Percentiles rank a stretch among this genome's conserved stretches.
Evolutionary conservation across 768 basidiomycete species (phyloP).

Genomic region (Mycena polygramma): DNA sequence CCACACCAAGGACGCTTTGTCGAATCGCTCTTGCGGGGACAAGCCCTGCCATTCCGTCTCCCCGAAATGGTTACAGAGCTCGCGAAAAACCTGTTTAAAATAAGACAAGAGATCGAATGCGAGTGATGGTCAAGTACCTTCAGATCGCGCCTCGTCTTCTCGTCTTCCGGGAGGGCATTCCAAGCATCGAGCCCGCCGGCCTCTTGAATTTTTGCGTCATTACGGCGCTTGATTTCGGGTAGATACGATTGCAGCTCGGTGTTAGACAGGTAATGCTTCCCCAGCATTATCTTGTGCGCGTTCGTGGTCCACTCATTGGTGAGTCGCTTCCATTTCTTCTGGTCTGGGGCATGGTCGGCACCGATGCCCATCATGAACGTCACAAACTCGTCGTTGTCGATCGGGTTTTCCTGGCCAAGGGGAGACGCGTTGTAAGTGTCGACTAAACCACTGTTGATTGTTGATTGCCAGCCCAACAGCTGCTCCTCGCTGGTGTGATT

Average conservation of each 20-base stretch:
- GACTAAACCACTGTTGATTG: conserved; percentile 11
- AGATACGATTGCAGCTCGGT: conserved; percentile 17
- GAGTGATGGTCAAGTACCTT: background rate
- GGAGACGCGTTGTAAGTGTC: conserved; percentile 38
- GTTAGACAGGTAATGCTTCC: conserved; percentile 10
- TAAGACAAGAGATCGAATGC: background rate
- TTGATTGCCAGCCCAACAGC: conserved; percentile 36
- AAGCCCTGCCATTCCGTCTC: conserved; percentile 34
- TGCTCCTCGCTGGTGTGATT: conserved; percentile 38
- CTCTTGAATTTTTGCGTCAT: conserved; percentile 4
- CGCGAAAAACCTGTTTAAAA: background rate
- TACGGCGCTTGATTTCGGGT: conserved; percentile 4
- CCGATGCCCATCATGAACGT: conserved; percentile 32
- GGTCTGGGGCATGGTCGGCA: conserved; percentile 45
- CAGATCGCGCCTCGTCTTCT: conserved; percentile 20
- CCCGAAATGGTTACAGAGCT: conserved; percentile 25
- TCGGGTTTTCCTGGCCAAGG: conserved; percentile 3
- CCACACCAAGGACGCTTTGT: conserved; percentile 39
- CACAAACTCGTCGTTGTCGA: conserved; percentile 30
- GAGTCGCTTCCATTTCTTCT: conserved; percentile 38
- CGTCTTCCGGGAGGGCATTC: conserved; percentile 21
- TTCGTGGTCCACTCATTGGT: background rate
- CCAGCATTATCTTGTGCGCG: conserved; percentile 12
- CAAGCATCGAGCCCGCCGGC: conserved; percentile 31
- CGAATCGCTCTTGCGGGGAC: conserved; percentile 24